These are phyloP conservation scores for Lactarius hatsudake DNA, from an alignment of 768 basidiomycete genomes.

Conservation along the genomic window DNA sequence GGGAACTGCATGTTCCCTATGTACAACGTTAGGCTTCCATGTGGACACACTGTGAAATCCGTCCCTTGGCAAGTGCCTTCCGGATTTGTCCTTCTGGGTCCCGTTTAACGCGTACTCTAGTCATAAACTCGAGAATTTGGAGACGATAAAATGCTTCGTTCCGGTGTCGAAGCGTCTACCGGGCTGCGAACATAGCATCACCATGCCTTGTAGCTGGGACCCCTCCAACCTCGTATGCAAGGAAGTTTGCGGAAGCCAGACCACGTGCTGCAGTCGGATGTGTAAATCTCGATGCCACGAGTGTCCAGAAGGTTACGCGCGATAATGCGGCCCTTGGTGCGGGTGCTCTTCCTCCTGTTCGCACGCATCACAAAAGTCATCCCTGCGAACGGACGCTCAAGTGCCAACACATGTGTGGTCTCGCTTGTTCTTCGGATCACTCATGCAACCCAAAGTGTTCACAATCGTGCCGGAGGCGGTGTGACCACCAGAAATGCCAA, in stretches of 20 bases:
- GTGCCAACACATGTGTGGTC: conserved; percentile 36
- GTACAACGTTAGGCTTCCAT: conserved; percentile 30
- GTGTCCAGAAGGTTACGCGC: conserved; percentile 32
- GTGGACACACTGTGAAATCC: conserved; percentile 29
- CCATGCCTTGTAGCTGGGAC: conserved; percentile 27
- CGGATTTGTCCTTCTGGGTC: background rate
- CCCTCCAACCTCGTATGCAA: conserved; percentile 28
- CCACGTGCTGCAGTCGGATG: conserved; percentile 33
- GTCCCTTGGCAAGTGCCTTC: conserved; percentile 33
- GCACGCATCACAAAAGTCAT: conserved; percentile 31
- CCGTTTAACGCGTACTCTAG: conserved; percentile 24
- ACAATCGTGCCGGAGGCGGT: conserved; percentile 31
- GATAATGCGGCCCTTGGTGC: no score
- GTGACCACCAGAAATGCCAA: conserved; percentile 33
- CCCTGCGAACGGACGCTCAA: conserved; percentile 34
- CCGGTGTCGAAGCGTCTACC: conserved; percentile 32
- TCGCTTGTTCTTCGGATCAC: conserved; percentile 33
- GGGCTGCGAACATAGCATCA: conserved; percentile 34
- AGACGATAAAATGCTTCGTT: conserved; percentile 29
- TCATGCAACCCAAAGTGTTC: conserved; percentile 33
- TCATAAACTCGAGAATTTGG: conserved; percentile 29
- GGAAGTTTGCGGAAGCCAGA: conserved; percentile 27
- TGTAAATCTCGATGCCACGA: conserved; percentile 35
- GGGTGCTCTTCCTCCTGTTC: background rate
- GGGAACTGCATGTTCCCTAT: conserved; percentile 33